Base-by-base conservation (phyloP, 352 stramenopile genomes). In the Nothophytophthora sp. region DNA sequence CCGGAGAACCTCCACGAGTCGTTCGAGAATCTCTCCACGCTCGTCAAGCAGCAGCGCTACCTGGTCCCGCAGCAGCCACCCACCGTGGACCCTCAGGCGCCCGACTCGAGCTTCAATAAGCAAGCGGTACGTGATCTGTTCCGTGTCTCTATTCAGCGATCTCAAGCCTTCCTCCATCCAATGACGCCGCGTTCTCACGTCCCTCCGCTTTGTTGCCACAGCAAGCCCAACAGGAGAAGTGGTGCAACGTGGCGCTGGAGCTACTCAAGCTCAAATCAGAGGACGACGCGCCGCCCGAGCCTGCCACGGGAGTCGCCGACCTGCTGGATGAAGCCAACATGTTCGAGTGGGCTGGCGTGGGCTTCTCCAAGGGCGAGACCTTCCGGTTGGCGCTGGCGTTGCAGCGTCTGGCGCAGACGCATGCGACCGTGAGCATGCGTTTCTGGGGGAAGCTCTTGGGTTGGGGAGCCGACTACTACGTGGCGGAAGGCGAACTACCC, bases 371-470 rank as follows among this genome's bases (percentile, higher is more conserved):
- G 37, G 66, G 73, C 28, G 77, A 90, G 56, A 88, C 75, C 16
- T 92, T 92, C 50, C 82, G 82, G 15, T 45, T 92, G 10, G 84
- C 79, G 16, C 52, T 90, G 28, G 65, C 82, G 13, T 49, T 89
- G 5, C 75, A 89, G 51, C 69, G 74, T 4, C 72, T 91, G 1
- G 75, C 73, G 4, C 75, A 82, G 41, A 65, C 66, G 0, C 63
- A 86, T 6, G 67, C 62, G 15, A 88, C 86, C 1, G 63, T 73
- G 25, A 90, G 74, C 38, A 63, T 98, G 50, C 72, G 87, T 6
- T 92, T 97, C 55, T 97, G 88, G 84, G 91, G 91, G 9, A 95
- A 95, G 35, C 59, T 97, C 4, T 57, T 92, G 5, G 88, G 87
- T 11, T 52, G 85, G 25, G 70, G 63, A 10, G 64, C 56, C 6